A percentile compares a stretch with the other conserved stretches of the same genome.
These are phyloP conservation scores for Syzygium malaccense DNA, from an alignment of 441 rosid genomes.

Conservation along the genomic window DNA sequence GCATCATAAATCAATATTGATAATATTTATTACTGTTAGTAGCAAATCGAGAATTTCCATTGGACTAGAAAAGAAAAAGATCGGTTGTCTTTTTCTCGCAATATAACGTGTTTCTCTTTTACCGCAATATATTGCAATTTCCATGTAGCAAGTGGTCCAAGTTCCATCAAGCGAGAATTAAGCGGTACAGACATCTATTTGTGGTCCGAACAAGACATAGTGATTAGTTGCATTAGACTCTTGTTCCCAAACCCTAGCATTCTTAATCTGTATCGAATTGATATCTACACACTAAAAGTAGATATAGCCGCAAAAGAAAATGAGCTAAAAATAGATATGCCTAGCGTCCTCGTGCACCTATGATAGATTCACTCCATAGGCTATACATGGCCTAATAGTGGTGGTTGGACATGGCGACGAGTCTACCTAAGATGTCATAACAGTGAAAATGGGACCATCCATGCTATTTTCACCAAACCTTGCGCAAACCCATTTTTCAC, in stretches of 20 bases:
- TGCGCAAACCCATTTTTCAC: not conserved
- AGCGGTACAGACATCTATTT: not conserved
- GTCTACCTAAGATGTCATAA: not conserved
- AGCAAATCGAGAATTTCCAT: not conserved
- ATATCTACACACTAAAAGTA: not conserved
- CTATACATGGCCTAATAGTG: not conserved
- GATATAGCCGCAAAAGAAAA: not conserved
- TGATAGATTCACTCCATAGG: not conserved
- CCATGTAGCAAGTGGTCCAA: not conserved
- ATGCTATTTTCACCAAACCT: not conserved
- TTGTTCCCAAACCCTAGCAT: not conserved
- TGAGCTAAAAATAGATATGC: not conserved
- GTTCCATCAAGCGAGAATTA: not conserved
- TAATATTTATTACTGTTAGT: not conserved
- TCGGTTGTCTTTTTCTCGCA: not conserved
- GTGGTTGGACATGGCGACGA: not conserved
- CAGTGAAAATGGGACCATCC: not conserved
- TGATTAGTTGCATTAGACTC: not conserved
- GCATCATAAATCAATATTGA: not conserved
- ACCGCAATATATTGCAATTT: not conserved
- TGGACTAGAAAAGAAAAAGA: not conserved
- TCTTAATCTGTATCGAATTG: not conserved
- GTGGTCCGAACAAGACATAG: not conserved
- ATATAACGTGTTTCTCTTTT: not conserved
- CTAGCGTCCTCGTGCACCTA: not conserved